Evolutionary conservation across 768 basidiomycete genomes (phyloP), one percentile per base, ranked within the genome.

Genomic region (Mycena alexandri): DNA sequence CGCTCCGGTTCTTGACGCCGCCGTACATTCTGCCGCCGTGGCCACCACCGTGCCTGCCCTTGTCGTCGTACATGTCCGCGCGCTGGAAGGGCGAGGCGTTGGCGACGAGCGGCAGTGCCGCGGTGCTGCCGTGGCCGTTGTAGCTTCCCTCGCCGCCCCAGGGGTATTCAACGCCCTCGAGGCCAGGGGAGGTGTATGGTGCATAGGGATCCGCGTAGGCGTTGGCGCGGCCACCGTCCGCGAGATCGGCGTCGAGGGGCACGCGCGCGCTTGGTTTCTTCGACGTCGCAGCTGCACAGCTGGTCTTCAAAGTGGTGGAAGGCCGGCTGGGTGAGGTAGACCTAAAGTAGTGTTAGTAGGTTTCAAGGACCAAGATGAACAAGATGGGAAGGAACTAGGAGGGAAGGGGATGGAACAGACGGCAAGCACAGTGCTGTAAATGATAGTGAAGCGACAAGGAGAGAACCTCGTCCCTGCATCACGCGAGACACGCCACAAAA

Each of bases 261-360:
- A 25, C 91, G 86, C 72, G 92, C 93, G 42, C 93, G 86, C 78
- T 93, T 93, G 76, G 90, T 89, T 75, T 98, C 96, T 63, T 98
- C 94, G 5, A 88, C 89, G 58, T 98, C 97, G 17, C 86, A 85
- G 0, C 91, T 84, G 9, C 97, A 90, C 14, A 99, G 83, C 4
- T 89, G 87, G 74, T 99, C 94, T 75, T 99, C 97, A 19, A 99
- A 87, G 2, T 85, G 81, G 68, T 95, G 94, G 87, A 99, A 98
- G 0, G 93, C 93, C 0, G 74, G 69, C 73, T 96, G 95, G 0
- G 91, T 93, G 4, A 99, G 79, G 86, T 94, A 99, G 50, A 96
- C 91, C 96, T 98, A 70, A 14, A 24, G 16, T 11, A 5, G 50
- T 2, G 55, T 36, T 11, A 41, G 21, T 25, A n/a, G n/a, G n/a